Percentiles rank a stretch among this genome's conserved stretches.
Conservation (phyloP, 495 filamentous ascomycete genomes). For the Clohesyomyces aquaticus region DNA sequence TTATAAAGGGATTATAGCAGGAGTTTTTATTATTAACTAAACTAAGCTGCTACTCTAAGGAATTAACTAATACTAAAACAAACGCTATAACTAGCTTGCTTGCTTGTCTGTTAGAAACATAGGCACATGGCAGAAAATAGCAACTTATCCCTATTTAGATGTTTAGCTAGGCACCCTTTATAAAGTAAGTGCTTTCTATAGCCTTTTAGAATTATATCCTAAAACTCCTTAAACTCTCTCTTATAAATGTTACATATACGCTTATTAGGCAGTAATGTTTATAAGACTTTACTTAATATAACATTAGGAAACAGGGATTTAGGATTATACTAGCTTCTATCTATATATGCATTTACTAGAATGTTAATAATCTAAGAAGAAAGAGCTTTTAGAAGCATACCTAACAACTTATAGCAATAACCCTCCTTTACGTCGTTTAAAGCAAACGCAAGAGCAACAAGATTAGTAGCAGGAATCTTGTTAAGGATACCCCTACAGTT, state of each 20-base stretch:
- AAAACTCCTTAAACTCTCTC: conserved; percentile 7
- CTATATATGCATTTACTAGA: conserved; percentile 4
- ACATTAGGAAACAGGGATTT: conserved; percentile 9
- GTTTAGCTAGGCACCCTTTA: conserved; percentile 4
- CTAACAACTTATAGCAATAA: conserved; percentile 1
- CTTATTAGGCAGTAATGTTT: neutral
- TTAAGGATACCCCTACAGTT: conserved; percentile 2
- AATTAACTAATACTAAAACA: conserved; percentile 3
- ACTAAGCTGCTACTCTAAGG: neutral
- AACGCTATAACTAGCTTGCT: conserved; percentile 3
- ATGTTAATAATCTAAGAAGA: conserved; percentile 6
- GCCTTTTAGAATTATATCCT: conserved; percentile 10
- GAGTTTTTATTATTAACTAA: conserved; percentile 11
- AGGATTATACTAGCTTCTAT: conserved; percentile 5
- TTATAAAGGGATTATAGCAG: conserved; percentile 4
- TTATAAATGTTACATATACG: conserved; percentile 2
- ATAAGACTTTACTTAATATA: conserved; percentile 4
- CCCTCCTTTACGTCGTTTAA: conserved; percentile 4
- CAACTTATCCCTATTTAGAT: neutral
- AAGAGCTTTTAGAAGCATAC: conserved; percentile 8
- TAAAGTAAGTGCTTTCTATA: conserved; percentile 5
- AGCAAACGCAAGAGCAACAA: conserved; percentile 5
- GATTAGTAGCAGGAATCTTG: conserved; percentile 5
- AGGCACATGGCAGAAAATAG: conserved; percentile 3
- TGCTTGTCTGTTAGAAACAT: conserved; percentile 1